Percentiles rank a stretch among this genome's conserved stretches.
Evolutionary conservation across 106 monocot genomes (phyloP).

Genomic region (Acorus calamus): DNA sequence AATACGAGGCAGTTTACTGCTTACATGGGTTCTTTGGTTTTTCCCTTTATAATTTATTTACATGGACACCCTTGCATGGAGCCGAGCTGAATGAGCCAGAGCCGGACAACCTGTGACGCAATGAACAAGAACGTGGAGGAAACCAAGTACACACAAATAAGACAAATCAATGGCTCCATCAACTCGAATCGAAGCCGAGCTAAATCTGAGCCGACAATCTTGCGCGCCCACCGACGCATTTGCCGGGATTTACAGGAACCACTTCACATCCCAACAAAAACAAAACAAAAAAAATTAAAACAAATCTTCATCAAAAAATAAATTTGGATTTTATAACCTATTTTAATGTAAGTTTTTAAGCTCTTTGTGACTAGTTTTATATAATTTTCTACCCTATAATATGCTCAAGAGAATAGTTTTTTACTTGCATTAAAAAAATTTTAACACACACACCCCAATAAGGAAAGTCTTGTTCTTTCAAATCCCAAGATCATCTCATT

Average conservation of each 20-base stretch:
- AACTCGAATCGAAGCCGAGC: too few species aligned
- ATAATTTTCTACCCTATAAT: background rate
- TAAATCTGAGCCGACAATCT: constrained; percentile 19
- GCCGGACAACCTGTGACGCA: too few species aligned
- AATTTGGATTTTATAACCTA: background rate
- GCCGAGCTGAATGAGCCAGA: too few species aligned
- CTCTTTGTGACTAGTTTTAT: background rate
- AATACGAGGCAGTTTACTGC: too few species aligned
- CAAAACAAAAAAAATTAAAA: background rate
- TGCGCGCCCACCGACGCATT: constrained; percentile 32
- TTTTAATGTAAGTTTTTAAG: background rate
- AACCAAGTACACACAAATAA: too few species aligned
- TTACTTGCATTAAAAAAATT: background rate
- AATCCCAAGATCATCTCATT: constrained; percentile 2
- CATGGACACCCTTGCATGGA: too few species aligned
- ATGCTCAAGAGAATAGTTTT: background rate
- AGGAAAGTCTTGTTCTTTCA: constrained; percentile 10
- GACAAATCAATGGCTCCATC: too few species aligned
- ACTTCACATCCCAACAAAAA: constrained; percentile 19
- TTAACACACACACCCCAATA: background rate
- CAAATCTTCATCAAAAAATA: background rate
- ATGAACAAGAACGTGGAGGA: too few species aligned
- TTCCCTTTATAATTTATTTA: too few species aligned
- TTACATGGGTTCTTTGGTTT: too few species aligned
- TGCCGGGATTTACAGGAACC: constrained; percentile 26